Base-by-base conservation (phyloP, 2,329 filamentous ascomycete species). In the Diplodia corticola region DNA sequence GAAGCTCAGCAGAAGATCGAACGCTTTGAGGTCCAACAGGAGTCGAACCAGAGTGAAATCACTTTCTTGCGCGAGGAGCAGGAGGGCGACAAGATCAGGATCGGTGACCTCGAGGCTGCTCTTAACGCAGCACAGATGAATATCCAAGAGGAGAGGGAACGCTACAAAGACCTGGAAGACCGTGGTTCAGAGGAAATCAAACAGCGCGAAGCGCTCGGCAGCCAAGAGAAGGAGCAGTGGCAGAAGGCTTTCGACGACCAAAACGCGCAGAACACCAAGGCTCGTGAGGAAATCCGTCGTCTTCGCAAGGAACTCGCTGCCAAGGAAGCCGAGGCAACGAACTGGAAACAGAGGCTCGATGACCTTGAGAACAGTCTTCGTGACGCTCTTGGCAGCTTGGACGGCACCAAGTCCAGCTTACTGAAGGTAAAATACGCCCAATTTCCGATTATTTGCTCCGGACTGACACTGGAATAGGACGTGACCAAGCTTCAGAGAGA, bases 1-100 rank as follows among this genome's bases (percentile, higher is more conserved):
- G 94, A 98, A 74, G 84, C 92, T 6, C 94, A 94, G 74, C 88
- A 90, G 71, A 98, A 98, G 82, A 89, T 91, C 55, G 91, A 96
- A 73, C 88, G 93, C 63, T 84, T 98, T 2, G 89, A 91, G 4
- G 92, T 99, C 35, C 93, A 98, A 74, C 90, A 94, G 70, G 95
- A 99, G 78, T 96, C 92, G 5, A 90, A 91, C 66, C 94, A 97
- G 72, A 90, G 90, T 67, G 95, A 99, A 77, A 96, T 98, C 78
- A 89, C 91, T 1, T 99, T 99, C 84, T 79, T 99, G 60, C 89
- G 95, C 1, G 95, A 99, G 75, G 95, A 99, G 80, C 95, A 99
- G 78, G 95, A 99, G 78, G 88, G 87, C 20, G 95, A 99, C 82
- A 99, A 99, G 84, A 96, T 99, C 76, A 93, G 93, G 79, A 98